Evolutionary conservation across 352 stramenopile species (phyloP).

Genomic region (Pythium utonaiense): DNA sequence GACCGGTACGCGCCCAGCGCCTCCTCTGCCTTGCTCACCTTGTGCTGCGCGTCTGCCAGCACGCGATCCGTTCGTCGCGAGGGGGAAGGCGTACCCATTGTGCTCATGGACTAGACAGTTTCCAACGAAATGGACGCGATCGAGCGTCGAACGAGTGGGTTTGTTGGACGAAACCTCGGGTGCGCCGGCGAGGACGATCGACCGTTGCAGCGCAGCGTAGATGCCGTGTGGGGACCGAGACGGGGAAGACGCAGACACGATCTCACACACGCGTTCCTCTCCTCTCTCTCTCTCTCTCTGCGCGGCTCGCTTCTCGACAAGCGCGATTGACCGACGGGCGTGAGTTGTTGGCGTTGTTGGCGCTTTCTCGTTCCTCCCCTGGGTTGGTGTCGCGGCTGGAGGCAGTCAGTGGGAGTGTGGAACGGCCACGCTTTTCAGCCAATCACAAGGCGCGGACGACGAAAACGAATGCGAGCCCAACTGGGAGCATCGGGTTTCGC

Average conservation of each 20-base stretch:
- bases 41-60: conserved; percentile 66
- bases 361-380: conserved; percentile 25
- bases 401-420: conserved; percentile 24
- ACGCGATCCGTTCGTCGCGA: conserved; percentile 30
- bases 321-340: not conserved
- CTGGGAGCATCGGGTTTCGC: conserved; percentile 16
- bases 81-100: conserved; percentile 25
- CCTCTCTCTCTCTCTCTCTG: not conserved
- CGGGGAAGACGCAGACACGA: not conserved
- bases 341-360: too few species aligned
- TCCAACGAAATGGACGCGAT: not conserved
- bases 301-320: not conserved
- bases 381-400: conserved; percentile 7
- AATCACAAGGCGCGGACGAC: conserved; percentile 12
- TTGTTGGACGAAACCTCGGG: too few species aligned
- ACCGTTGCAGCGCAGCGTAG: not conserved
- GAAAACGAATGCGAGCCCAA: conserved; percentile 20
- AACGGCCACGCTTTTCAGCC: conserved; percentile 8
- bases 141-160: not conserved
- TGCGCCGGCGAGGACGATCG: too few species aligned
- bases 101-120: conserved; percentile 25
- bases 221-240: not conserved
- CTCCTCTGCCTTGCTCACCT: conserved; percentile 72
- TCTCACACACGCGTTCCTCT: not conserved
- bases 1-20: conserved; percentile 47